Base-by-base conservation (phyloP, 176 grass and related monocot genomes). In the Miscanthus lutarioriparius region DNA sequence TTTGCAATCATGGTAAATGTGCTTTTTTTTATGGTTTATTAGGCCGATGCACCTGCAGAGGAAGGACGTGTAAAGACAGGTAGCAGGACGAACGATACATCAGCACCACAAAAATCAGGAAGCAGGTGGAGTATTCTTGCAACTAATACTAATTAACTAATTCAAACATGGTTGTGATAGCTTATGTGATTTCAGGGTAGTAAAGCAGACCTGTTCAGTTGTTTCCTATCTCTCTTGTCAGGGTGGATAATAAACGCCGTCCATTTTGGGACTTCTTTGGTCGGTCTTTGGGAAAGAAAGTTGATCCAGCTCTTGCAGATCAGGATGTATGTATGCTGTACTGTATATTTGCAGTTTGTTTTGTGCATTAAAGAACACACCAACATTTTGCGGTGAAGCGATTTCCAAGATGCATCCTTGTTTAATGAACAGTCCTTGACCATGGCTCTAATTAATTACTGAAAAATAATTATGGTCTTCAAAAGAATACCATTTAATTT, bases 191-290 rank as follows among this genome's bases (percentile, higher is more conserved):
- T 84, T 85, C n/a, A 43, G 43, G 25, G 61, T 32, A 10, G 64
- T 70, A 22, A 16, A 81, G 61, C 84, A 84, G 67, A 44, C 13
- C 53, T 85, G 22, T 28, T 37, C 17, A 11, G 8, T 68, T 81
- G 23, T 80, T 76, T 67, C 32, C n/a, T 83, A 30, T 37, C 82
- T 82, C 4, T 83, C 65, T 30, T 73, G 28, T 82, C 77, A 89
- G 83, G 76, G 47, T 86, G 88, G 92, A 86, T 76, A 91, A 88
- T 39, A 92, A 94, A 84, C 80, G 80, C 28, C 84, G 71, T 63
- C 80, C 83, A 63, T 88, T 94, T 66, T 97, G 90, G 95, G 77
- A 83, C 58, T 72, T 86, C 27, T 82, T 94, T 81, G 86, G 91
- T 41, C 87, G 30, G 75, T 77, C 62, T 79, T 81, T 58, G 39